These are phyloP conservation scores for Pseudodiploospora longispora DNA, from an alignment of 2,329 filamentous ascomycete species.

Conservation along the genomic window DNA sequence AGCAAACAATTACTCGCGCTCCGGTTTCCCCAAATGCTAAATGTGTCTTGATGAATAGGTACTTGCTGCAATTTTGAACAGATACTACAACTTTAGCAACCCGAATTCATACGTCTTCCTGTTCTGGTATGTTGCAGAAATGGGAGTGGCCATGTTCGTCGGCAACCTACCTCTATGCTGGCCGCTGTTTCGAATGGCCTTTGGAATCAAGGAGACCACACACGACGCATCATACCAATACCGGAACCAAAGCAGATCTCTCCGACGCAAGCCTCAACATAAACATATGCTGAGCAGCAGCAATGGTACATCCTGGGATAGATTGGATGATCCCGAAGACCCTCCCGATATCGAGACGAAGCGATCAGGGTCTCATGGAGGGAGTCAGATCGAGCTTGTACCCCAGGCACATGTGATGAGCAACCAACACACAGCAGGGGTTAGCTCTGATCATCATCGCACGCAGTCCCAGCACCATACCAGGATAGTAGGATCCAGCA, in stretches of 20 bases:
- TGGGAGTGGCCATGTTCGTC: constrained; percentile 50
- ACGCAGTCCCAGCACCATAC: too few species aligned
- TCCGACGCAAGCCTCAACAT: too few species aligned
- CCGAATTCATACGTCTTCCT: constrained; percentile 49
- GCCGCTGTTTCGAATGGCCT: constrained; percentile 42
- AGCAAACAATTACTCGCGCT: too few species aligned
- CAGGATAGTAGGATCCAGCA: too few species aligned
- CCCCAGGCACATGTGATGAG: neutral
- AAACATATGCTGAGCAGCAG: too few species aligned
- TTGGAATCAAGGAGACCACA: constrained; percentile 13
- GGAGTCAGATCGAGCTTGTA: neutral
- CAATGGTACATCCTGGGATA: too few species aligned
- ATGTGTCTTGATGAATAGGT: constrained; percentile 29
- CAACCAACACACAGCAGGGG: neutral
- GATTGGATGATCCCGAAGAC: too few species aligned
- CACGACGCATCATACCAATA: too few species aligned
- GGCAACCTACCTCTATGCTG: constrained; percentile 54
- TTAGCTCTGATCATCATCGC: too few species aligned
- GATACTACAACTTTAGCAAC: constrained; percentile 51
- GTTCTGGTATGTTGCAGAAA: constrained; percentile 53
- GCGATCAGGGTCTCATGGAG: too few species aligned
- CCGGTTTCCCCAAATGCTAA: constrained; percentile 3
- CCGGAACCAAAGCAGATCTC: too few species aligned
- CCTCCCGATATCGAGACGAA: too few species aligned
- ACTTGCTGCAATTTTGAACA: constrained; percentile 50